Conservation (phyloP, 1,284 basidiomycete genomes). For the Trichosporon coremiiforme region DNA sequence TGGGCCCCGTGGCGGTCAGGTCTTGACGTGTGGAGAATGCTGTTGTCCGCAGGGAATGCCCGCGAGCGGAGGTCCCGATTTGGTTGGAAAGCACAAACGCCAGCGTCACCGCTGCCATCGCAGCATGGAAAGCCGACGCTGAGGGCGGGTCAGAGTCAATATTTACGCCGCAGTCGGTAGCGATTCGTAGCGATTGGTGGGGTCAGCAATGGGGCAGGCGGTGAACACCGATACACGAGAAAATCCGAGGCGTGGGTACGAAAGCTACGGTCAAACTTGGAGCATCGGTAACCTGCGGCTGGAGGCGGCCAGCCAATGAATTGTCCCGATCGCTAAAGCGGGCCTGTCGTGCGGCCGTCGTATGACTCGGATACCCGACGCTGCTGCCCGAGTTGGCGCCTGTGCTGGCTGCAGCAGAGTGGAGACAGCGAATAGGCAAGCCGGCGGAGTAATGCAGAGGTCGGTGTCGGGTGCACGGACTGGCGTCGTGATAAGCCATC, state of each 20-base stretch:
- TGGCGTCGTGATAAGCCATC: neutral
- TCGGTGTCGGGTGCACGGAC: neutral
- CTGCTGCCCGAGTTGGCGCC: neutral
- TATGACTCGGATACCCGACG: neutral
- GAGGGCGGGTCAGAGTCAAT: neutral
- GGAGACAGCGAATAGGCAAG: neutral
- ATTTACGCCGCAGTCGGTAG: neutral
- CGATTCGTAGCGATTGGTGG: neutral
- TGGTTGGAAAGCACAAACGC: neutral
- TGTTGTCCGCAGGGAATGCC: neutral
- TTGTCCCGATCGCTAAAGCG: neutral
- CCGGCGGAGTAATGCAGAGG: neutral
- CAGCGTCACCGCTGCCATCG: neutral
- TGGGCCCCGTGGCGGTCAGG: slow-evolving; percentile 5
- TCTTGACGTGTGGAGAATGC: neutral
- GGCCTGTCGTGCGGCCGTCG: neutral
- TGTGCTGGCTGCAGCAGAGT: neutral
- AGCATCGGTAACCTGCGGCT: slow-evolving; percentile 1
- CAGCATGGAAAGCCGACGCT: neutral
- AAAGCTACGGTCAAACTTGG: neutral
- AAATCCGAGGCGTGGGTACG: neutral
- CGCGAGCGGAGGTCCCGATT: neutral
- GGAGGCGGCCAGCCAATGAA: neutral
- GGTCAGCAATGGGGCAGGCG: neutral
- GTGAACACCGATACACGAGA: neutral